These are phyloP conservation scores for Leucocoprinus gongylophorus DNA, from an alignment of 1,284 basidiomycete species.

Conservation along the genomic window DNA sequence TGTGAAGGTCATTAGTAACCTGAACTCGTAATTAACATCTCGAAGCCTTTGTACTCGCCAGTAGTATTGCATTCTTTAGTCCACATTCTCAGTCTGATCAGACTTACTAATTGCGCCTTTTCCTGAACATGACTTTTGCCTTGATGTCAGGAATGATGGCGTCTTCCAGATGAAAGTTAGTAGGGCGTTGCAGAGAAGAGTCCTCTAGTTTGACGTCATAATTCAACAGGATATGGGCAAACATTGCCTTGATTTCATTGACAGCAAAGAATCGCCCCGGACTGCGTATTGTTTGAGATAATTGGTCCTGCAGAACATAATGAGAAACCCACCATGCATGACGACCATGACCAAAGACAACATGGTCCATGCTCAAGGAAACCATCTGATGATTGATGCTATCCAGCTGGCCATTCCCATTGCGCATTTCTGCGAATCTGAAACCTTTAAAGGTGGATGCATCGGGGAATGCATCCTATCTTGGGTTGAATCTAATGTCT, in stretches of 20 bases:
- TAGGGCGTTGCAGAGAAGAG: slow-evolving; percentile 17
- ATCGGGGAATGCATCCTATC: slow-evolving; percentile 24
- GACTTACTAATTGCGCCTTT: slow-evolving; percentile 7
- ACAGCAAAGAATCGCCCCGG: slow-evolving; percentile 43
- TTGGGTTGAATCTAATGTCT: not conserved
- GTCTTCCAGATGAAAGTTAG: slow-evolving; percentile 17
- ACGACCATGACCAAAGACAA: slow-evolving; percentile 35
- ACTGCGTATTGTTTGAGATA: not conserved
- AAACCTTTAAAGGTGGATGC: slow-evolving; percentile 32
- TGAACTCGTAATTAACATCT: no score
- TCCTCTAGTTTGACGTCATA: slow-evolving; percentile 39
- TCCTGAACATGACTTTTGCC: slow-evolving; percentile 24
- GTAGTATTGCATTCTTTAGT: no score
- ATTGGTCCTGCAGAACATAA: no score
- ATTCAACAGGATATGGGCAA: slow-evolving; percentile 36
- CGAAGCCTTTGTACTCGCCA: no score
- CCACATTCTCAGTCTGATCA: not conserved
- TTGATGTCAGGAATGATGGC: slow-evolving; percentile 18
- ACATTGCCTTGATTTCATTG: slow-evolving; percentile 39
- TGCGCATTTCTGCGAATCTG: slow-evolving; percentile 29
- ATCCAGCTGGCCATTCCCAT: slow-evolving; percentile 19
- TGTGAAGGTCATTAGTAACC: no score
- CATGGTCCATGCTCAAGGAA: slow-evolving; percentile 29
- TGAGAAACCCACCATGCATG: slow-evolving; percentile 33
- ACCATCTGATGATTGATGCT: slow-evolving; percentile 27